These are phyloP conservation scores for Zoysia japonica DNA, from an alignment of 176 grass and related monocot genomes.

Conservation along the genomic window DNA sequence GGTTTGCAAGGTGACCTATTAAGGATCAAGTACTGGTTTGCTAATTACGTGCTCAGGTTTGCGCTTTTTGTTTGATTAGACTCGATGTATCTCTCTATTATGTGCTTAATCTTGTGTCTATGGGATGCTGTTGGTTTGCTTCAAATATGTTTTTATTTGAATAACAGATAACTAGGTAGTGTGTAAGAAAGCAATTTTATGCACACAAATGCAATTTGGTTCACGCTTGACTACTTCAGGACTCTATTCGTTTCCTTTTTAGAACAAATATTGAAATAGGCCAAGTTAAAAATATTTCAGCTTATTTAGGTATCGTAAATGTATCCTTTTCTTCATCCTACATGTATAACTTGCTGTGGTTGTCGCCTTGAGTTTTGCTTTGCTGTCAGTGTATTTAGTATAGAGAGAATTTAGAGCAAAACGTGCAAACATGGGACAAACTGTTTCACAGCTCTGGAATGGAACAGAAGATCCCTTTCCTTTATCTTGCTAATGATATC, in stretches of 20 bases:
- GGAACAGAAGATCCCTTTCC: conserved; percentile 70
- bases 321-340: conserved; percentile 7
- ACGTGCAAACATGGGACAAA: conserved; percentile 92
- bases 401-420: conserved; percentile 82
- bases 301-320: background rate
- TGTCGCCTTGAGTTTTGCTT: conserved; percentile 59
- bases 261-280: background rate
- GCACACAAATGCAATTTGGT: conserved; percentile 5
- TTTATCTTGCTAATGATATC: conserved; percentile 98
- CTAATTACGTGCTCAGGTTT: conserved; percentile 11
- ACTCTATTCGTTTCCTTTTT: conserved; percentile 11
- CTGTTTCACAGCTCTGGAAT: conserved; percentile 78
- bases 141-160: conserved; percentile 1
- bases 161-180: background rate
- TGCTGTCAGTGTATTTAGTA: conserved; percentile 95
- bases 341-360: background rate
- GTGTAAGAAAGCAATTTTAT: background rate
- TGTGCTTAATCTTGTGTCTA: background rate
- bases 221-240: conserved; percentile 4
- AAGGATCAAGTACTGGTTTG: background rate
- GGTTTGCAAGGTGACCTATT: no score
- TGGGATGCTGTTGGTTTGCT: conserved; percentile 19
- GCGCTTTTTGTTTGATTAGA: conserved; percentile 5
- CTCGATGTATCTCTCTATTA: background rate
- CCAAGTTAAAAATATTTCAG: conserved; percentile 15